phyloP scores from a whole-genome alignment of 2,329 filamentous ascomycete species.

The Septoria linicola region DNA sequence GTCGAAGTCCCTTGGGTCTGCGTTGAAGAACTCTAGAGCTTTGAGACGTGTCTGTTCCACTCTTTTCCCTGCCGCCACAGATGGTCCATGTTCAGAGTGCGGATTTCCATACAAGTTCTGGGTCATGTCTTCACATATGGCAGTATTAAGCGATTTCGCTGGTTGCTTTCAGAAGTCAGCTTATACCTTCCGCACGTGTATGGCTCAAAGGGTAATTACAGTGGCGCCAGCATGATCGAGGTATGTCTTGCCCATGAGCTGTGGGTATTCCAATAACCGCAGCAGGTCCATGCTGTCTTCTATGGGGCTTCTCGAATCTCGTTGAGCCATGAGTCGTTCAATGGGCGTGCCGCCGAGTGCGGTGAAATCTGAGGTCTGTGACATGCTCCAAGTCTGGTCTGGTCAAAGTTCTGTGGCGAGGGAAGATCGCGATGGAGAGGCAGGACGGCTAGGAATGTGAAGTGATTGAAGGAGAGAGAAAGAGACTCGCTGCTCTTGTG shows the following conservation, averaged over 20 bases:
- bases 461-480: not conserved
- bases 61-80: conserved; percentile 69
- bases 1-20: conserved; percentile 77
- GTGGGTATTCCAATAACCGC: conserved; percentile 49
- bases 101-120: conserved; percentile 82
- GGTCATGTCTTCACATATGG: conserved; percentile 72
- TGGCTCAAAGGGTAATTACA: conserved; percentile 22
- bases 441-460: not conserved
- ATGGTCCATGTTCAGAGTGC: conserved; percentile 79
- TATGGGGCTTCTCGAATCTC: conserved; percentile 20
- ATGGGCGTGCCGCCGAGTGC: conserved; percentile 12
- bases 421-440: conserved; percentile 1
- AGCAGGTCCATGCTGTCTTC: conserved; percentile 47
- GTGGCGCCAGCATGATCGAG: conserved; percentile 91
- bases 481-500: not conserved
- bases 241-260: conserved; percentile 51
- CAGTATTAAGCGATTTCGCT: conserved; percentile 70
- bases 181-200: not conserved
- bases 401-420: not conserved
- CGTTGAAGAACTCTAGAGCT: conserved; percentile 76
- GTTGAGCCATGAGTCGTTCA: conserved; percentile 9
- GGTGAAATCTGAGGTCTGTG: conserved; percentile 1
- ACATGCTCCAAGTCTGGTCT: conserved; percentile 5
- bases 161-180: conserved; percentile 41
- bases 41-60: conserved; percentile 74